phyloP scores from a whole-genome alignment of 2,329 filamentous ascomycete genomes.

The Botryotinia globosa region DNA sequence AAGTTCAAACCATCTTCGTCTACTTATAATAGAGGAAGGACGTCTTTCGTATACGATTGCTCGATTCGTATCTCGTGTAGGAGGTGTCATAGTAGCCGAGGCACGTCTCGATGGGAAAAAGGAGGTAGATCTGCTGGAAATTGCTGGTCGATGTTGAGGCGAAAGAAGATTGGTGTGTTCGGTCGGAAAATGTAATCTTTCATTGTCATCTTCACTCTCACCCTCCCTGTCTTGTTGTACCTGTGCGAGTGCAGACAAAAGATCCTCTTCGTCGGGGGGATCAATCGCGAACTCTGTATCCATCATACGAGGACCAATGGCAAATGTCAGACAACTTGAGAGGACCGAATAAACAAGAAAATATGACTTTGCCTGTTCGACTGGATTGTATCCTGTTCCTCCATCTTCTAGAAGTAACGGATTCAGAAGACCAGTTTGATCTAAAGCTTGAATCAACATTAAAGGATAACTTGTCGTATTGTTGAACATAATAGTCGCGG shows the following conservation, averaged over 20 bases:
- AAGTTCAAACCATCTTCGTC: conserved; percentile 35
- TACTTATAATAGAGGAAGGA: conserved; percentile 32
- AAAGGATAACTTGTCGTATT: conserved; percentile 49
- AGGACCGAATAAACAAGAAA: conserved; percentile 65
- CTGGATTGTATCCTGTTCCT: conserved; percentile 47
- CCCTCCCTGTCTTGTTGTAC: conserved; percentile 29
- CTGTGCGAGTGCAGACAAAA: conserved; percentile 20
- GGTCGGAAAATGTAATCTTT: conserved; percentile 38
- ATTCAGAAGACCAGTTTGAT: conserved; percentile 51
- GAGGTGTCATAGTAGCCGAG: conserved; percentile 23
- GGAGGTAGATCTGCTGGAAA: conserved; percentile 21
- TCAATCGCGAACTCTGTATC: conserved; percentile 44
- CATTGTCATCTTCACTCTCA: conserved; percentile 21
- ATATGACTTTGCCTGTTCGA: conserved; percentile 61
- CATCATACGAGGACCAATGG: conserved; percentile 58
- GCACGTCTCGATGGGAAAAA: conserved; percentile 37
- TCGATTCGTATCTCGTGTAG: conserved; percentile 4
- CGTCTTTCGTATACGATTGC: conserved; percentile 29
- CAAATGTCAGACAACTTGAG: conserved; percentile 62
- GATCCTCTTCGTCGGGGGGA: conserved; percentile 31
- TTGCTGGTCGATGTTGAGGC: conserved; percentile 22
- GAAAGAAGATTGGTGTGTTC: conserved; percentile 50
- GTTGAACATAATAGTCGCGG: conserved; percentile 48
- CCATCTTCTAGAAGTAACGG: conserved; percentile 45
- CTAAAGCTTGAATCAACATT: conserved; percentile 43